phyloP scores from a whole-genome alignment of 2,329 filamentous ascomycete genomes.

The Blastomyces gilchristii region DNA sequence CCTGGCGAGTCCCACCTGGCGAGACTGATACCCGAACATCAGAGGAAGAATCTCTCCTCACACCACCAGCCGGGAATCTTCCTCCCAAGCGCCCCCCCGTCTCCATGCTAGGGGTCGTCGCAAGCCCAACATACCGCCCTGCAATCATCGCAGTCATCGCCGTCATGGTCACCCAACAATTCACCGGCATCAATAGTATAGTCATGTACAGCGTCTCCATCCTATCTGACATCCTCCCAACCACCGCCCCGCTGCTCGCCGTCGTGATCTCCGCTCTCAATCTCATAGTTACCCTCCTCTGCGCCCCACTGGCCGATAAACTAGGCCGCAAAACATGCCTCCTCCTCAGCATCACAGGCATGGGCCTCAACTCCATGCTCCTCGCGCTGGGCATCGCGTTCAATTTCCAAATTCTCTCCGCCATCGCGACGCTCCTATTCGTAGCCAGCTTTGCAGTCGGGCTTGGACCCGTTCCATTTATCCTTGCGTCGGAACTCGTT shows the following conservation, averaged over 20 bases:
- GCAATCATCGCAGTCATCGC: slow-evolving; percentile 76
- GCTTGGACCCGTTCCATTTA: slow-evolving; percentile 88
- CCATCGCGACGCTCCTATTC: slow-evolving; percentile 70
- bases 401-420: slow-evolving; percentile 63
- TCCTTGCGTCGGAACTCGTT: slow-evolving; percentile 83
- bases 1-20: slow-evolving; percentile 36
- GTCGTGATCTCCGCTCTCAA: slow-evolving; percentile 82
- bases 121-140: slow-evolving; percentile 56
- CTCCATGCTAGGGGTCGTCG: slow-evolving; percentile 55
- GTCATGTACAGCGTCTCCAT: slow-evolving; percentile 98
- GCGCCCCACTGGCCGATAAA: slow-evolving; percentile 75
- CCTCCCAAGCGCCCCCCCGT: slow-evolving; percentile 57
- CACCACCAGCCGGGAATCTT: slow-evolving; percentile 46
- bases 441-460: slow-evolving; percentile 85
- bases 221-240: slow-evolving; percentile 66
- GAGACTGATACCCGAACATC: slow-evolving; percentile 24
- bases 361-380: slow-evolving; percentile 66
- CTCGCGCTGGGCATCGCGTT: slow-evolving; percentile 73
- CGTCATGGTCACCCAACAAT: slow-evolving; percentile 85
- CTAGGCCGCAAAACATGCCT: slow-evolving; percentile 82
- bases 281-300: slow-evolving; percentile 67
- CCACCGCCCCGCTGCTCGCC: slow-evolving; percentile 72
- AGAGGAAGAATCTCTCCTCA: slow-evolving; percentile 64
- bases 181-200: slow-evolving; percentile 91
- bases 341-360: slow-evolving; percentile 69